A percentile compares a stretch with the other conserved stretches of the same genome.
Conservation (phyloP, 2,329 filamentous ascomycete genomes). For the Knufia petricola region DNA sequence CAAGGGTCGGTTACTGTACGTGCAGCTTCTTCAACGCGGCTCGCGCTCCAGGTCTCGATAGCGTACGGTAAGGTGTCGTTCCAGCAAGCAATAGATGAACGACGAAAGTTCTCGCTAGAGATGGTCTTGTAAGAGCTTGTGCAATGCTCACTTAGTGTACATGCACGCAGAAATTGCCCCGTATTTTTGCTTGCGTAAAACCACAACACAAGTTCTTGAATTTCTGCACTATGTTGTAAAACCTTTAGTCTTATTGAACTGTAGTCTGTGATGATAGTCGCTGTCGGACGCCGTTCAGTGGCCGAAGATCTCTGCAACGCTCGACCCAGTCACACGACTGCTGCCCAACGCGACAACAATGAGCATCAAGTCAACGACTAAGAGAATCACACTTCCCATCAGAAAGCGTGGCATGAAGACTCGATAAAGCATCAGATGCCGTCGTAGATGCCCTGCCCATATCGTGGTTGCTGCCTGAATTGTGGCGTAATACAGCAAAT, state of each 20-base stretch:
- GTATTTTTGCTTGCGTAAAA: no score
- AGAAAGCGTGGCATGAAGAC: conserved; percentile 90
- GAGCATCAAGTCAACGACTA: conserved; percentile 66
- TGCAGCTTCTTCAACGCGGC: no score
- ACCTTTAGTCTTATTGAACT: neutral
- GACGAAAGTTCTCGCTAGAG: no score
- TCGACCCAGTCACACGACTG: conserved; percentile 64
- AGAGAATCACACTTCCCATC: conserved; percentile 60
- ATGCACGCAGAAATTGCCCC: no score
- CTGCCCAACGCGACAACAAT: conserved; percentile 64
- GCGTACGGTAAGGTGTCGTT: no score
- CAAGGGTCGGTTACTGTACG: no score
- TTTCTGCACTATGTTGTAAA: no score
- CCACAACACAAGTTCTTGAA: no score
- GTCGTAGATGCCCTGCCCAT: conserved; percentile 77
- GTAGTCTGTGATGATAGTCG: neutral
- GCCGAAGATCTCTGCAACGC: conserved; percentile 82
- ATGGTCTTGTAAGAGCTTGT: no score
- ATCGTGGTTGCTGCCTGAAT: conserved; percentile 77
- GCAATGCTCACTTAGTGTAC: no score
- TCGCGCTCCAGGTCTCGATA: no score
- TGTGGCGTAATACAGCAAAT: conserved; percentile 72
- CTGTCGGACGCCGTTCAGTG: conserved; percentile 39
- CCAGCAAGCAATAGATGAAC: no score
- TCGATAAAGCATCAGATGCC: conserved; percentile 93